Evolutionary conservation across 129 eudicot genomes (phyloP).

Genomic region (Logfia minima): DNA sequence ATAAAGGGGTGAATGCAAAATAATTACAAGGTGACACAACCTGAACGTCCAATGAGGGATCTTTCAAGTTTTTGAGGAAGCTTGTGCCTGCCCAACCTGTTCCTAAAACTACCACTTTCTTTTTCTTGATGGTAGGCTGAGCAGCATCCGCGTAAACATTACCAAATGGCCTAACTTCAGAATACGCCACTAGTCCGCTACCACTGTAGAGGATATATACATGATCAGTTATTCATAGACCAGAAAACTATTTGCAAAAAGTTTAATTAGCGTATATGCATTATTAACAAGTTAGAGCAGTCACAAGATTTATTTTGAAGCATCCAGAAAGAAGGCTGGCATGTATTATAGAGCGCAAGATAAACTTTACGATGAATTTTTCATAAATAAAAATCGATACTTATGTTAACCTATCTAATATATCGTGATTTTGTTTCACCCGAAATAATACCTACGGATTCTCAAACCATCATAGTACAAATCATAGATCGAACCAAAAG

Average conservation of each 20-base stretch:
- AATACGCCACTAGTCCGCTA: conserved; percentile 51
- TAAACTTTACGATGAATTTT: neutral
- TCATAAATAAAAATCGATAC: too few relatives aligned
- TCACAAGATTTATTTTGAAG: neutral
- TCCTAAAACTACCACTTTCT: conserved; percentile 74
- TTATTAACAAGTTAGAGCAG: neutral
- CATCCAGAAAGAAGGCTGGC: too few relatives aligned
- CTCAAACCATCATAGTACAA: too few relatives aligned
- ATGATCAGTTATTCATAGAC: neutral
- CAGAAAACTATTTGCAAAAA: neutral
- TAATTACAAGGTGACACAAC: conserved; percentile 82
- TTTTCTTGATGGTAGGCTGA: conserved; percentile 43
- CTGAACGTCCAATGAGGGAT: conserved; percentile 59
- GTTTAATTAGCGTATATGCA: neutral
- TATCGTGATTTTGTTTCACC: too few relatives aligned
- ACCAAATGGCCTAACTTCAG: conserved; percentile 35
- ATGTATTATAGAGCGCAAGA: neutral
- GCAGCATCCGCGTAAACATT: conserved; percentile 44
- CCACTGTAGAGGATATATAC: conserved; percentile 45
- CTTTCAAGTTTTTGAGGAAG: conserved; percentile 70
- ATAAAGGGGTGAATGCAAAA: conserved; percentile 79
- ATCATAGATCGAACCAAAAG: too few relatives aligned
- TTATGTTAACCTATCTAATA: neutral
- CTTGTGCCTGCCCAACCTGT: conserved; percentile 95
- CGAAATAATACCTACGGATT: too few relatives aligned